A percentile compares a stretch with the other conserved stretches of the same genome.
phyloP scores from a whole-genome alignment of 768 basidiomycete species.

The Lactifluus piperatus region DNA sequence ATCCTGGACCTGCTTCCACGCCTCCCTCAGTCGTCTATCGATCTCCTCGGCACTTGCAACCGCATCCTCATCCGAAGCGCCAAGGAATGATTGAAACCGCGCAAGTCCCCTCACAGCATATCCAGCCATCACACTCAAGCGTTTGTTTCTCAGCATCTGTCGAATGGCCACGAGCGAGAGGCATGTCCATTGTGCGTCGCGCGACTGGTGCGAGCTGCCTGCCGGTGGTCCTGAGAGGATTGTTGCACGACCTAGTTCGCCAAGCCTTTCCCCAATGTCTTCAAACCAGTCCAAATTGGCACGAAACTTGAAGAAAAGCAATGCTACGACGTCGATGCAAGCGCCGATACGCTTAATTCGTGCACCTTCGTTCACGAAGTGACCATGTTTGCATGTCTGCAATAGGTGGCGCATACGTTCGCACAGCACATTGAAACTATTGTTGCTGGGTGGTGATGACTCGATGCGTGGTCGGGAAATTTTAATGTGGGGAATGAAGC shows the following conservation, averaged over 20 bases:
- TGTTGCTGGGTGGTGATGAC: not conserved
- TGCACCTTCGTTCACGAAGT: not conserved
- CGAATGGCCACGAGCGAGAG: not conserved
- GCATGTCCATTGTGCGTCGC: constrained; percentile 1
- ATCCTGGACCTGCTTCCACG: not conserved
- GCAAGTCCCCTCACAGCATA: not conserved
- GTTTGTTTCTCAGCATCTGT: not conserved
- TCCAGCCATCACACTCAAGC: not conserved
- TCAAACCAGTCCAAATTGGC: not conserved
- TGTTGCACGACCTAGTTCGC: not conserved
- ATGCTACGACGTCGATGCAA: not conserved
- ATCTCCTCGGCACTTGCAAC: not conserved
- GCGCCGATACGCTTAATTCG: not conserved
- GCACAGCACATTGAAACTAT: not conserved
- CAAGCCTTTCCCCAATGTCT: not conserved
- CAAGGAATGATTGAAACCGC: not conserved
- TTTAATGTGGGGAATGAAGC: too few species aligned
- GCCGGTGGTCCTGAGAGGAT: not conserved
- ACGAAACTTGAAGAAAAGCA: not conserved
- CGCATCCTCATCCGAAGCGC: not conserved
- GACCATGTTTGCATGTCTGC: not conserved
- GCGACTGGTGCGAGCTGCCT: not conserved
- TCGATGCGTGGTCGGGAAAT: not conserved
- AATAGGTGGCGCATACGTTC: not conserved
- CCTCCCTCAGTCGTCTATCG: not conserved